These are phyloP conservation scores for Alternaria consortialis DNA, from an alignment of 2,329 filamentous ascomycete species.

Conservation along the genomic window DNA sequence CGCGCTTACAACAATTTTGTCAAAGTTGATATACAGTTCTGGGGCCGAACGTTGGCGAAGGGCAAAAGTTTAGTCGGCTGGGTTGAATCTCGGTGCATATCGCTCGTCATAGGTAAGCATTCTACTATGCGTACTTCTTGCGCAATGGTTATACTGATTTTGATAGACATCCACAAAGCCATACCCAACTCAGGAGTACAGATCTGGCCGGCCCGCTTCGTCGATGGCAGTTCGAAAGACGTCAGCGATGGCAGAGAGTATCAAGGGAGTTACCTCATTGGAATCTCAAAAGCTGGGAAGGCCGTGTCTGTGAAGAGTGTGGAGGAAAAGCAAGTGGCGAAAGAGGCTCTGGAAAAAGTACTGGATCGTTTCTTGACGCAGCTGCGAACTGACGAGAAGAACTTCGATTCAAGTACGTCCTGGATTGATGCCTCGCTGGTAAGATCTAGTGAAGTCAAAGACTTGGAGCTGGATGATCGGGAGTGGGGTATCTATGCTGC, in stretches of 20 bases:
- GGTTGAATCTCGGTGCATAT: slow-evolving; percentile 69
- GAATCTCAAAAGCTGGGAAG: slow-evolving; percentile 52
- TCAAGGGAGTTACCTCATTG: slow-evolving; percentile 69
- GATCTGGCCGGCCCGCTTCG: slow-evolving; percentile 71
- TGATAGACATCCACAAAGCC: slow-evolving; percentile 63
- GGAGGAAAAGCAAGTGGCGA: slow-evolving; percentile 55
- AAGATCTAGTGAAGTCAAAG: slow-evolving; percentile 47
- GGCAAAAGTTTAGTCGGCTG: slow-evolving; percentile 68
- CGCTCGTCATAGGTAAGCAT: slow-evolving; percentile 65
- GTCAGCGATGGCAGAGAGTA: slow-evolving; percentile 56
- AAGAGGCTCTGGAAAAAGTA: slow-evolving; percentile 54
- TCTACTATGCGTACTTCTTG: no score
- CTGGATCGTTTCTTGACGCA: slow-evolving; percentile 50
- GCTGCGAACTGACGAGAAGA: slow-evolving; percentile 45
- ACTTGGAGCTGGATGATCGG: slow-evolving; percentile 58
- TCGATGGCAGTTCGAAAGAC: slow-evolving; percentile 26
- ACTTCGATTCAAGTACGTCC: slow-evolving; percentile 46
- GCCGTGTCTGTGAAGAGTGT: not conserved
- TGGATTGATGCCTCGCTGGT: slow-evolving; percentile 49
- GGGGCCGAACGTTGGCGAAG: slow-evolving; percentile 66
- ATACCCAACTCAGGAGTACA: slow-evolving; percentile 62
- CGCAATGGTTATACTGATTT: slow-evolving; percentile 3
- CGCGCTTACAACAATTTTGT: slow-evolving; percentile 63
- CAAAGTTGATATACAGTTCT: slow-evolving; percentile 71
- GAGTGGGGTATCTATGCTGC: slow-evolving; percentile 62